Evolutionary conservation across 129 eudicot species (phyloP).

Genomic region (Tagetes erecta): DNA sequence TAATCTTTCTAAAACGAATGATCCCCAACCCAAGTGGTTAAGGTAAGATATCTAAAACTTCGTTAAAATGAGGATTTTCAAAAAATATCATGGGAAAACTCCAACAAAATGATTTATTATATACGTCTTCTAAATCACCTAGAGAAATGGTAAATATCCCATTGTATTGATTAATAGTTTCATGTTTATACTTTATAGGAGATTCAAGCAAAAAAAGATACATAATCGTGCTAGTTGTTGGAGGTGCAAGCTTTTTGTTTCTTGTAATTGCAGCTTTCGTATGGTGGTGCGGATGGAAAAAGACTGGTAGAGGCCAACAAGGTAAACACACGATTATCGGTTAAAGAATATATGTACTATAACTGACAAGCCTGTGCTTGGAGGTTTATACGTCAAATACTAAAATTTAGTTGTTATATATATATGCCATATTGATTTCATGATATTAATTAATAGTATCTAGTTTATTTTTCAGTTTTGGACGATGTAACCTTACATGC

Average conservation of each 20-base stretch:
- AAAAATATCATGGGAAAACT: no score
- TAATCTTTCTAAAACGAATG: no score
- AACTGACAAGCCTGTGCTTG: background rate
- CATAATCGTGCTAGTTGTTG: conserved; percentile 58
- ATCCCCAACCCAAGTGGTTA: no score
- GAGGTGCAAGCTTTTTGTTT: conserved; percentile 58
- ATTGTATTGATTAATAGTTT: background rate
- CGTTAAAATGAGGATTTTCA: no score
- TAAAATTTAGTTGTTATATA: background rate
- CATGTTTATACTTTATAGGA: conserved; percentile 29
- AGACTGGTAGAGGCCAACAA: conserved; percentile 32
- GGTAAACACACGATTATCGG: conserved; percentile 33
- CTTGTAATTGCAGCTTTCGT: conserved; percentile 37
- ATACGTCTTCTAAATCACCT: no score
- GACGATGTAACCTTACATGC: background rate
- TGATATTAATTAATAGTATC: conserved; percentile 36
- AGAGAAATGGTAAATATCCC: no score
- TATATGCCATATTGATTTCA: background rate
- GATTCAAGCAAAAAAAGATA: conserved; percentile 51
- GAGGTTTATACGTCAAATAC: no score
- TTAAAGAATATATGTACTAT: background rate
- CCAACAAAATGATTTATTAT: no score
- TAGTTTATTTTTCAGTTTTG: background rate
- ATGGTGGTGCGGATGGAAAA: conserved; percentile 42
- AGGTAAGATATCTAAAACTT: no score